A percentile compares a stretch with the other conserved stretches of the same genome.
phyloP scores from a whole-genome alignment of 805 yeast genomes.

The Ogataea dorogensis region DNA sequence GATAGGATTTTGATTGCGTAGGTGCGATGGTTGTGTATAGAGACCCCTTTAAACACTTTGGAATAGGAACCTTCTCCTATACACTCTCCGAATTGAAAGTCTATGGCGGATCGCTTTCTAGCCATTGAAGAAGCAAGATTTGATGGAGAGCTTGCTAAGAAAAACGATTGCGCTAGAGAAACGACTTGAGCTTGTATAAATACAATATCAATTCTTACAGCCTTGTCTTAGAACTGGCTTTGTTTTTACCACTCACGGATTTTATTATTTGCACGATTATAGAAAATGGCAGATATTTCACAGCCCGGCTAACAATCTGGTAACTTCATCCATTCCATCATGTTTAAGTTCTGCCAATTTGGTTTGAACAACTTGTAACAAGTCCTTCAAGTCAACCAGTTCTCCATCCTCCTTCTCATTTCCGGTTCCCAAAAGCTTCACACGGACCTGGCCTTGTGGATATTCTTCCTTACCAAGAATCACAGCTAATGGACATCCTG shows the following conservation, averaged over 20 bases:
- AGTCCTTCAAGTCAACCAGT: slow-evolving; percentile 58
- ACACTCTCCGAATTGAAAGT: slow-evolving; percentile 83
- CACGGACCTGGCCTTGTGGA: slow-evolving; percentile 75
- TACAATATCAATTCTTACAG: slow-evolving; percentile 7
- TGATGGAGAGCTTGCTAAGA: no score
- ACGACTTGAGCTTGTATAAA: background rate
- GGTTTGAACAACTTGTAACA: slow-evolving; percentile 47
- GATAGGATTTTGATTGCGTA: slow-evolving; percentile 91
- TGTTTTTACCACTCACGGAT: slow-evolving; percentile 6
- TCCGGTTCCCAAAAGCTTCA: slow-evolving; percentile 87
- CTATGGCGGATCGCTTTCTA: slow-evolving; percentile 62
- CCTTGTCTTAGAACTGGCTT: slow-evolving; percentile 6
- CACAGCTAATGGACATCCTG: slow-evolving; percentile 87
- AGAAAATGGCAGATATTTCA: slow-evolving; percentile 27
- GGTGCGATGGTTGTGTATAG: slow-evolving; percentile 65
- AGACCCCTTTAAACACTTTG: slow-evolving; percentile 85
- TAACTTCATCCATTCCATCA: slow-evolving; percentile 62
- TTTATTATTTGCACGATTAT: slow-evolving; percentile 8
- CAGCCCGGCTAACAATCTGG: slow-evolving; percentile 59
- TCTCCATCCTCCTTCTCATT: slow-evolving; percentile 80
- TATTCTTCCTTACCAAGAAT: slow-evolving; percentile 95
- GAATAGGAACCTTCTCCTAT: slow-evolving; percentile 97
- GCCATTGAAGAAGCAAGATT: slow-evolving; percentile 30
- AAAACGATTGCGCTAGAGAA: no score
- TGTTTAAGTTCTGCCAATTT: slow-evolving; percentile 39